A percentile compares a stretch with the other conserved stretches of the same genome.
Evolutionary conservation across 1,139 yeast species (phyloP).

Genomic region (Wickerhamomyces sp.): DNA sequence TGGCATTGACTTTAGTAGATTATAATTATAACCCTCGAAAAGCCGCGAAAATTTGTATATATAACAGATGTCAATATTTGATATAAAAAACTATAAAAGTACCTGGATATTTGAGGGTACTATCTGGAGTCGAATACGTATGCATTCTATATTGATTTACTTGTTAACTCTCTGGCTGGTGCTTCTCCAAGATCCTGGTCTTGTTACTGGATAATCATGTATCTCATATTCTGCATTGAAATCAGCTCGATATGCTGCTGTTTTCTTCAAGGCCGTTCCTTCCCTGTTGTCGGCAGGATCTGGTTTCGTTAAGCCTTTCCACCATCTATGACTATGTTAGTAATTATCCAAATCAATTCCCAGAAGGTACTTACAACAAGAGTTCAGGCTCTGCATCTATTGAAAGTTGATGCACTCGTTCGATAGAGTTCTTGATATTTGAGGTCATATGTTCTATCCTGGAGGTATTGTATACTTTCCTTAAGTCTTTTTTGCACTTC

Average conservation of each 20-base stretch:
- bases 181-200: constrained; percentile 8
- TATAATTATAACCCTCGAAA: no score
- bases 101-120: no score
- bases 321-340: background rate
- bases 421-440: background rate
- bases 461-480: background rate
- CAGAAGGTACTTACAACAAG: constrained; percentile 5
- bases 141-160: background rate
- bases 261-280: no score
- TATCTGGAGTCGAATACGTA: no score
- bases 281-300: background rate
- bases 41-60: no score
- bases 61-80: no score
- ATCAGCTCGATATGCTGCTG: background rate
- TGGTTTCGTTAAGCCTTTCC: background rate
- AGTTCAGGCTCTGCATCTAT: constrained; percentile 13
- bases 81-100: no score
- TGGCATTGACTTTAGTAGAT: no score
- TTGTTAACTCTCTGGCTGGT: background rate
- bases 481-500: constrained; percentile 5
- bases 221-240: background rate
- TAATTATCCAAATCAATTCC: background rate
- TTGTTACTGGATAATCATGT: background rate
- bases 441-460: background rate
- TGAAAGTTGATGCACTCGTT: constrained; percentile 21